Evolutionary conservation across 805 yeast genomes (phyloP), one percentile per base, ranked within the genome.

Genomic region (Saturnispora bothae): DNA sequence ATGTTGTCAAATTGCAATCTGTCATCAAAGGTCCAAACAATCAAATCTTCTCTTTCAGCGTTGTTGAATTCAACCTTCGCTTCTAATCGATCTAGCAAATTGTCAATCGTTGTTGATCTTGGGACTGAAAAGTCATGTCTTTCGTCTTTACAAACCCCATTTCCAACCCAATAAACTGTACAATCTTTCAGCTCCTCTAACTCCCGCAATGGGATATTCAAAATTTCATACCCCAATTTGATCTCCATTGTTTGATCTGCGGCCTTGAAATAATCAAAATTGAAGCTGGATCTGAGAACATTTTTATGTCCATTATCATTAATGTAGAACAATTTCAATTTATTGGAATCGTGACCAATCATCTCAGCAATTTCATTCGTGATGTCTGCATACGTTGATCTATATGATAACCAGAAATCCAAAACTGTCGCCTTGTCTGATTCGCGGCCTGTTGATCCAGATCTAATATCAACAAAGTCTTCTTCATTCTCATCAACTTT

Each of bases 121-220:
- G 85, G 77, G n/a, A 85, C 71, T 41, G 80, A 65, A 37, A 86
- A 68, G 29, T 82, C 94, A 48, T 68, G 71, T 34, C 68, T 65
- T 44, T 78, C 86, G 47, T 68, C 83, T 46, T 79, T 81, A 34
- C 82, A 66, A 33, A 83, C 69, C 9, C 83, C 83, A 31, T 74
- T 75, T 1, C 78, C 73, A 30, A 88, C 63, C 89, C 94, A 85
- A 38, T 68, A 67, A 16, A 89, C 64, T 37, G 68, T 73, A 30
- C 88, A 59, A 4, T 74, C 58, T 42, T 73, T 73, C 76, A 84
- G 71, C 44, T 71, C 76, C 57, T 92, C 98, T 49, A 80, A 71
- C 44, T 85, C 94, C 26, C 64, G 68, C 38, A 89, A 62, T 2
- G 88, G 75, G 31, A 86, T 76, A 33, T 76, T 81, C 50, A 92